phyloP scores from a whole-genome alignment of 2,329 filamentous ascomycete species.

The Ophiostoma australiae region DNA sequence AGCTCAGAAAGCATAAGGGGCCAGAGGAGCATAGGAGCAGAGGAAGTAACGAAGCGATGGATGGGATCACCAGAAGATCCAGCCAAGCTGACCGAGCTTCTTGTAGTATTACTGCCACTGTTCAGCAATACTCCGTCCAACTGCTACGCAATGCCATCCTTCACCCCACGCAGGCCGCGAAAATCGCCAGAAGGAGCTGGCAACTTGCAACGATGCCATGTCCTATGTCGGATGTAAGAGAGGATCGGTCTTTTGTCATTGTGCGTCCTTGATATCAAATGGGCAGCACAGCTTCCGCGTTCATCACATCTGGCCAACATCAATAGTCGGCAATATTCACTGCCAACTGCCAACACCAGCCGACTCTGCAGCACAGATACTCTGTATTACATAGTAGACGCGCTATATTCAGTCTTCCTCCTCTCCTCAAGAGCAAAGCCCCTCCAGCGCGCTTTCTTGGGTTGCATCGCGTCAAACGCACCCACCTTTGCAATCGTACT shows the following conservation, averaged over 20 bases:
- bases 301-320: too few relatives aligned
- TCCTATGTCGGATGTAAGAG: too few relatives aligned
- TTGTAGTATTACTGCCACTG: neutral
- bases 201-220: too few relatives aligned
- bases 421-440: neutral
- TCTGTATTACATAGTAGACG: neutral
- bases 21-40: neutral
- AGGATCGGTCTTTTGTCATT: too few relatives aligned
- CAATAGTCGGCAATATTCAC: too few relatives aligned
- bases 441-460: slow-evolving; percentile 6
- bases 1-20: too few relatives aligned
- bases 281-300: too few relatives aligned
- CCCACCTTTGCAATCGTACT: neutral
- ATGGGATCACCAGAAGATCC: slow-evolving; percentile 4
- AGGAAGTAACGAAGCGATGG: neutral
- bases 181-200: too few relatives aligned
- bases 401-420: neutral
- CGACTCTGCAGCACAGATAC: neutral
- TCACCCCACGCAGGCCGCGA: neutral
- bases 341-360: neutral
- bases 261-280: too few relatives aligned
- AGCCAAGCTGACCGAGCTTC: neutral
- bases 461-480: slow-evolving; percentile 20
- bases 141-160: neutral
- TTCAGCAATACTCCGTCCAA: too few relatives aligned